Evolutionary conservation across 495 filamentous ascomycete species (phyloP).

Genomic region (Daldinia decipiens): DNA sequence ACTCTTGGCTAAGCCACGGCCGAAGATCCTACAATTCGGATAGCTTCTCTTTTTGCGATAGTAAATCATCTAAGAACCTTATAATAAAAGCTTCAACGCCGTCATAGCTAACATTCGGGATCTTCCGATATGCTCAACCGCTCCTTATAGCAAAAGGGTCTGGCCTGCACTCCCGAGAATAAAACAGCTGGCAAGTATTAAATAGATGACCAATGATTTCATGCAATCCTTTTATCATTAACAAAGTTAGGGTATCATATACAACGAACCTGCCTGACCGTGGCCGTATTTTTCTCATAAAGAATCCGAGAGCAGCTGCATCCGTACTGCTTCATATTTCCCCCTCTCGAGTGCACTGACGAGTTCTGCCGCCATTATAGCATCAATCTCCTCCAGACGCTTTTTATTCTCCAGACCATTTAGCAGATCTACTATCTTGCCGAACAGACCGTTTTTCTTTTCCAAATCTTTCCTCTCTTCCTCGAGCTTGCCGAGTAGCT

Average conservation of each 20-base stretch:
- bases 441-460: conserved; percentile 19
- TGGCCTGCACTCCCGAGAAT: not conserved
- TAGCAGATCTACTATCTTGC: conserved; percentile 22
- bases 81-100: not conserved
- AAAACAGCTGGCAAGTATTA: not conserved
- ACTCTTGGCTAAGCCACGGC: not conserved
- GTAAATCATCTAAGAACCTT: not conserved
- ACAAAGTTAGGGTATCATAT: conserved; percentile 39
- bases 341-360: conserved; percentile 37
- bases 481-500: conserved; percentile 27
- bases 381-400: conserved; percentile 41
- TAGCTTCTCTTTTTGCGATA: not conserved
- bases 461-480: conserved; percentile 32
- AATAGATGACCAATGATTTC: not conserved
- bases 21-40: not conserved
- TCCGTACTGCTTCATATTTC: conserved; percentile 27
- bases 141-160: not conserved
- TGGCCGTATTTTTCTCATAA: conserved; percentile 21
- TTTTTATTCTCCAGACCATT: conserved; percentile 21
- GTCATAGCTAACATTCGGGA: not conserved
- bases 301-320: conserved; percentile 35
- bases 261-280: conserved; percentile 21
- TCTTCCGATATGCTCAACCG: not conserved
- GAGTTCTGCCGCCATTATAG: conserved; percentile 32
- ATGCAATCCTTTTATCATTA: not conserved